These are phyloP conservation scores for Coccomyxa subellipsoidea DNA, from an alignment of 163 green algal genomes.

Conservation along the genomic window DNA sequence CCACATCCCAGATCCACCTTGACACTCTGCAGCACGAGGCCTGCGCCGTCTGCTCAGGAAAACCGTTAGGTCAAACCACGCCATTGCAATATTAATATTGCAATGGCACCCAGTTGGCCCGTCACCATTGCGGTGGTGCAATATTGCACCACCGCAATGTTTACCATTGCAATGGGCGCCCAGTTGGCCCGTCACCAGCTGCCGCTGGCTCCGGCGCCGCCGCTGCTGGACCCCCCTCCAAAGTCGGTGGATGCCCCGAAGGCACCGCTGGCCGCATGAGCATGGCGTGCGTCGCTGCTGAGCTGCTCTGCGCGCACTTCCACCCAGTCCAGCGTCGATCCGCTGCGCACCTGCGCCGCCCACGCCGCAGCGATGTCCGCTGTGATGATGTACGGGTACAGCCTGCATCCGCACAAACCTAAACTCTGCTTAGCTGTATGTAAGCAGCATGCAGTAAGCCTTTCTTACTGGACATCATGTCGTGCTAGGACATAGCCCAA, in stretches of 20 bases:
- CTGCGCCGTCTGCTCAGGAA: too few relatives aligned
- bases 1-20: too few relatives aligned
- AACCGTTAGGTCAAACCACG: too few relatives aligned
- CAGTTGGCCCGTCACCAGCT: too few relatives aligned
- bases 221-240: conserved; percentile 1
- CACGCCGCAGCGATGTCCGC: neutral
- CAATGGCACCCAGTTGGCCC: too few relatives aligned
- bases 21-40: too few relatives aligned
- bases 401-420: neutral
- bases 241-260: neutral
- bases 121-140: too few relatives aligned
- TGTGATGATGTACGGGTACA: conserved; percentile 1
- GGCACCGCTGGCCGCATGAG: neutral
- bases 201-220: neutral
- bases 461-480: neutral
- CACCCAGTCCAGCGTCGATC: neutral
- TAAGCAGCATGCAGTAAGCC: neutral
- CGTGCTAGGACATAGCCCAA: too few relatives aligned
- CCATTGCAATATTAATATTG: too few relatives aligned
- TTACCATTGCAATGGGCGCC: too few relatives aligned
- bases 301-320: neutral
- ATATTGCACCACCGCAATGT: too few relatives aligned
- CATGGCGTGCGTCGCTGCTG: neutral
- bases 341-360: neutral
- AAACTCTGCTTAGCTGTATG: neutral